These are phyloP conservation scores for Crucihimalaya himalaica DNA, from an alignment of 345 rosid species.

Conservation along the genomic window DNA sequence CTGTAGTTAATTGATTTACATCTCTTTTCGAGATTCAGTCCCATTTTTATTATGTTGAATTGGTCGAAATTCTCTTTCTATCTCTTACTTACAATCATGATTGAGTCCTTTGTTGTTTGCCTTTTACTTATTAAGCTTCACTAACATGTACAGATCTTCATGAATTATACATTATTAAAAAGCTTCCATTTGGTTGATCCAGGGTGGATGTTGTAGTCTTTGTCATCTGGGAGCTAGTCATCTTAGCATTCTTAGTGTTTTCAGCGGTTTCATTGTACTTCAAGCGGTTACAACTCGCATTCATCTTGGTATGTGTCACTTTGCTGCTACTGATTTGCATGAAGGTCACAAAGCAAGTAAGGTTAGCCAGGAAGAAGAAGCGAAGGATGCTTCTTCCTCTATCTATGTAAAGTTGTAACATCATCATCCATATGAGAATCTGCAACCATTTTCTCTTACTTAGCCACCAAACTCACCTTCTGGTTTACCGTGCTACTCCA, in stretches of 20 bases:
- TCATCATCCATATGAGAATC: neutral
- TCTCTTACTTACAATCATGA: neutral
- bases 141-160: slow-evolving; percentile 5
- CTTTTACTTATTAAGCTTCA: neutral
- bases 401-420: slow-evolving; percentile 60
- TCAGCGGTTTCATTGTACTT: slow-evolving; percentile 93
- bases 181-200: slow-evolving; percentile 40
- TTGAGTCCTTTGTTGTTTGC: neutral
- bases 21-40: neutral
- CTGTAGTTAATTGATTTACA: neutral
- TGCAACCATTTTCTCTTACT: slow-evolving; percentile 13
- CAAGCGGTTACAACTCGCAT: slow-evolving; percentile 73
- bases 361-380: slow-evolving; percentile 83
- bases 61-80: neutral
- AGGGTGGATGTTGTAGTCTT: slow-evolving; percentile 96
- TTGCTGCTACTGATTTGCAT: slow-evolving; percentile 84
- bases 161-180: slow-evolving; percentile 4
- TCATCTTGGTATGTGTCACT: slow-evolving; percentile 72
- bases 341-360: slow-evolving; percentile 88
- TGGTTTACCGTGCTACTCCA: slow-evolving; percentile 5
- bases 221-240: slow-evolving; percentile 93
- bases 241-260: slow-evolving; percentile 89
- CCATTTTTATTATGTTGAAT: neutral
- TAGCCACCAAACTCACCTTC: slow-evolving; percentile 14
- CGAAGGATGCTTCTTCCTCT: slow-evolving; percentile 98